Evolutionary conservation across 2,329 filamentous ascomycete species (phyloP), one percentile per base, ranked within the genome.

Genomic region (Nakataea oryzae): DNA sequence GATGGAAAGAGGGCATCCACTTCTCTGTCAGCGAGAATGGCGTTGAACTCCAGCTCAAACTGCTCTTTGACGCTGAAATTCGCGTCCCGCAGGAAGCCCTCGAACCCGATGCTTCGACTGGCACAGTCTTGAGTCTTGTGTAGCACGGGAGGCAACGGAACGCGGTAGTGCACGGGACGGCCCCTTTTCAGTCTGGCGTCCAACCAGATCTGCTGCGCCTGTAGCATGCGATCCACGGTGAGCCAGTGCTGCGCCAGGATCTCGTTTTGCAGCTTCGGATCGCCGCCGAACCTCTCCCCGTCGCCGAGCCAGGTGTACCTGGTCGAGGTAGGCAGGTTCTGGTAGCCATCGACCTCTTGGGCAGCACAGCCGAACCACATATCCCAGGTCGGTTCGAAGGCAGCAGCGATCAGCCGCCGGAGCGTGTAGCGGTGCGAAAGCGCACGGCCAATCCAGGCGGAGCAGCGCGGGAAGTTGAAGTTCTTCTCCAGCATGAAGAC

Each of bases 401-500:
- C 75, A 1, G 61, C 59, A 12, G 75, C 65, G 9, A 76, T 69
- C 34, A 77, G 68, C 59, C 72, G 68, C 3, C 70, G 68, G 17
- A 73, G 67, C 54, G 74, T 75, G 4, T 70, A 67, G 3, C 58
- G 60, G 26, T 67, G 66, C 3, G 81, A 83, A 17, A 86, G 74
- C 57, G 77, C 73, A 29, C 70, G 68, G 28, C 80, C 79, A 32
- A 86, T 71, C 34, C 74, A 69, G 13, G 69, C 76, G 60, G 75
- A 79, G 59, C 76, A 73, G 6, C 72, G 74, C 0, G 81, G 75
- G 0, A 86, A 72, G 60, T 77, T 74, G 58, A 80, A 64, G 65
- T 82, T 84, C 64, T 71, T 68, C 59, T 81, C 83, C 61, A 79
- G 70, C 65, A 81, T 70, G 62, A 84, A 78, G 58, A 86, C 82